Evolutionary conservation across 208 protist species (phyloP).

Genomic region (Herpetomonas samuelpessoai): DNA sequence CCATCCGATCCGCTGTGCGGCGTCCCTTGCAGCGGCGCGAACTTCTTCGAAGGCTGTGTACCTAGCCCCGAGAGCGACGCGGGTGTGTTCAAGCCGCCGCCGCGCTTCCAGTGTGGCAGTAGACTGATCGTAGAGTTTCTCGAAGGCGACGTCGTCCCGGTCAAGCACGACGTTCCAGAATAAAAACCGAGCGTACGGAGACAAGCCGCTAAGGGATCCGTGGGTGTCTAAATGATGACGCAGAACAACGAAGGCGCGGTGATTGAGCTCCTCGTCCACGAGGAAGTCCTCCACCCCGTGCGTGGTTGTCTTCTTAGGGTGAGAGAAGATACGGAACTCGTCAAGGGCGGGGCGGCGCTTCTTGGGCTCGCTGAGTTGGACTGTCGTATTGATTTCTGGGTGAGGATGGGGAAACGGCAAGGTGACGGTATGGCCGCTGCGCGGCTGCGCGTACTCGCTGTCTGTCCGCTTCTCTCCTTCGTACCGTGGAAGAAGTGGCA

Average conservation of each 20-base stretch:
- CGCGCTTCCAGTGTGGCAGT: neutral
- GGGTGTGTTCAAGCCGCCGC: constrained; percentile 18
- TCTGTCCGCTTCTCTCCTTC: constrained; percentile 66
- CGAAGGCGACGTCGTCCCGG: constrained; percentile 49
- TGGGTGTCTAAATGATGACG: constrained; percentile 60
- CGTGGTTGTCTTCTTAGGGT: constrained; percentile 74
- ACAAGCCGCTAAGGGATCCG: constrained; percentile 60
- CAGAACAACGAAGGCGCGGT: constrained; percentile 69
- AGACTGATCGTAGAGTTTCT: constrained; percentile 33
- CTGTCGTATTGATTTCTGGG: constrained; percentile 66
- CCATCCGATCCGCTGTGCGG: constrained; percentile 68
- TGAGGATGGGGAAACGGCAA: constrained; percentile 57
- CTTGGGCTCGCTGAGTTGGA: constrained; percentile 78
- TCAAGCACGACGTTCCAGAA: constrained; percentile 68
- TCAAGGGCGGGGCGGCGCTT: constrained; percentile 64
- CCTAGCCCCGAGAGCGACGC: constrained; percentile 14
- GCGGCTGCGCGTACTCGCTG: constrained; percentile 46
- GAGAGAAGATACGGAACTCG: constrained; percentile 83
- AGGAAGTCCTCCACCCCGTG: constrained; percentile 81
- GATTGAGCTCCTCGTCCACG: constrained; percentile 80
- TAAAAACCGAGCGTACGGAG: constrained; percentile 65
- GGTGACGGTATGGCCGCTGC: constrained; percentile 49
- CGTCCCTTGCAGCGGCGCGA: constrained; percentile 34
- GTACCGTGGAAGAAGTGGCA: constrained; percentile 57
- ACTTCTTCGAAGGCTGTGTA: constrained; percentile 28